These are phyloP conservation scores for Leishmania aethiopica DNA, from an alignment of 208 protist genomes.

Conservation along the genomic window DNA sequence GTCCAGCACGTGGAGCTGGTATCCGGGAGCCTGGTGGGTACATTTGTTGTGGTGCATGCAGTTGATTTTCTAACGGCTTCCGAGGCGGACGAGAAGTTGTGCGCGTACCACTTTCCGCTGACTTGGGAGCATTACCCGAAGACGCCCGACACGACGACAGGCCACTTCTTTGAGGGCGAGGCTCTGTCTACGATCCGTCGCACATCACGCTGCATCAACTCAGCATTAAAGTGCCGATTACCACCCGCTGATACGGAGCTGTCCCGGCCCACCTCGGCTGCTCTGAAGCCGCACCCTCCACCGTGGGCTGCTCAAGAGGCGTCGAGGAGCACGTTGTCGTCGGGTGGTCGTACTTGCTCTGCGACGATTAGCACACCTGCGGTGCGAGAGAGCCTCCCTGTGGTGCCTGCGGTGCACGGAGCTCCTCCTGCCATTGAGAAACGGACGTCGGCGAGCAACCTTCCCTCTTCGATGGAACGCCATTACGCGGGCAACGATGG, in stretches of 20 bases:
- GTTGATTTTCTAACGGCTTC: not conserved
- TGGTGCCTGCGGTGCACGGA: not conserved
- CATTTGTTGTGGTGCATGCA: conserved; percentile 34
- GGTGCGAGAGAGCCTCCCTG: not conserved
- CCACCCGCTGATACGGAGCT: not conserved
- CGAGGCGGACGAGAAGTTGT: conserved; percentile 15
- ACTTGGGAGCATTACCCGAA: conserved; percentile 30
- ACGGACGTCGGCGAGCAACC: not conserved
- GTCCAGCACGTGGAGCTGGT: conserved; percentile 23
- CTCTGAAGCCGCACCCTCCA: not conserved
- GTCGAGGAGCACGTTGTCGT: not conserved
- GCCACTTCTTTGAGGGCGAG: conserved; percentile 3
- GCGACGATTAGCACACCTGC: not conserved
- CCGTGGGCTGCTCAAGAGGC: not conserved
- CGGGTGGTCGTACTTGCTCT: conserved; percentile 1
- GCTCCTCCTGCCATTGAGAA: not conserved
- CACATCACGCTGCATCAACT: not conserved
- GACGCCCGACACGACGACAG: not conserved
- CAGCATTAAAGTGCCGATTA: not conserved
- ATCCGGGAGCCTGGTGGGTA: conserved; percentile 24
- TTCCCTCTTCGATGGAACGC: not conserved
- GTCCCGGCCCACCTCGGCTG: not conserved
- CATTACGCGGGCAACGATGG: not conserved
- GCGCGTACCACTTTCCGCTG: conserved; percentile 29
- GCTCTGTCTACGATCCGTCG: not conserved